phyloP scores from a whole-genome alignment of 371 early-diverging fungal genomes.

The Smittium mucronatum region DNA sequence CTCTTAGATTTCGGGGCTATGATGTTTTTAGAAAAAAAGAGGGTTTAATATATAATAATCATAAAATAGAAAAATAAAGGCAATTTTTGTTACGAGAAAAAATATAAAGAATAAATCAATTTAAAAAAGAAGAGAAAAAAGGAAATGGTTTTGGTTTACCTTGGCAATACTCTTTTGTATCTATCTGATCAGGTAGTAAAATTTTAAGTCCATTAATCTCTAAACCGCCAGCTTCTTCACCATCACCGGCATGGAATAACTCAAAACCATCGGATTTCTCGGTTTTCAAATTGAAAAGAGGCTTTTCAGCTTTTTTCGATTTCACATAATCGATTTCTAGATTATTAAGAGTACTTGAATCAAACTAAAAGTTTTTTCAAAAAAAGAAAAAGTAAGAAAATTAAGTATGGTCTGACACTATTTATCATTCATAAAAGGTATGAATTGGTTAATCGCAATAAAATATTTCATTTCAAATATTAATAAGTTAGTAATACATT shows the following conservation, averaged over 20 bases:
- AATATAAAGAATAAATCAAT: too few relatives aligned
- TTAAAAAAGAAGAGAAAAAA: too few relatives aligned
- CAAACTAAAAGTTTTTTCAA: neutral
- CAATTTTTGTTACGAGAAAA: too few relatives aligned
- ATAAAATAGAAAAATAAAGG: too few relatives aligned
- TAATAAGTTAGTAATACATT: neutral
- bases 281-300: neutral
- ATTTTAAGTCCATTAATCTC: neutral
- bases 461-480: too few relatives aligned
- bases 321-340: neutral
- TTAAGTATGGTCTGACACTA: too few relatives aligned
- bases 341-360: neutral
- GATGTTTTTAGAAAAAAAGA: neutral
- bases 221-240: neutral
- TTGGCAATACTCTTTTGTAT: neutral
- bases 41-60: neutral
- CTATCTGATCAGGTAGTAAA: conserved; percentile 1
- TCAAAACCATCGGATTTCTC: neutral
- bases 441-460: too few relatives aligned
- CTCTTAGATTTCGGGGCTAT: neutral
- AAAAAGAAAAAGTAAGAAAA: neutral
- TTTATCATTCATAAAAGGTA: too few relatives aligned
- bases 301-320: neutral
- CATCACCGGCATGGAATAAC: neutral
- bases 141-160: too few relatives aligned